Evolutionary conservation across 208 protist genomes (phyloP).

Genomic region (Leishmania martiniquensis): DNA sequence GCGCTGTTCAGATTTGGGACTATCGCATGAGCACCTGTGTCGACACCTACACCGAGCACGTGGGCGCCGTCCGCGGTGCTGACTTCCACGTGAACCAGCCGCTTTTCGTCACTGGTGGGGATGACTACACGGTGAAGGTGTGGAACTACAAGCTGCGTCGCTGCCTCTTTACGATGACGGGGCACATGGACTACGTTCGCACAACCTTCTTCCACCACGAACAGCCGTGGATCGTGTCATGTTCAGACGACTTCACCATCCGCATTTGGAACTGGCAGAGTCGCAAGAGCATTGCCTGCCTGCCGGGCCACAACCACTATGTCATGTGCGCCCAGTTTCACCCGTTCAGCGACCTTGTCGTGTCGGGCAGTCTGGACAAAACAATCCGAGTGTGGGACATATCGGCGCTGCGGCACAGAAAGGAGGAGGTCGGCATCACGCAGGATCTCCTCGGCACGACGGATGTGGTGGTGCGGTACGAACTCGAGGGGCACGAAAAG

Average conservation of each 20-base stretch:
- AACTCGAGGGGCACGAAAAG: constrained; percentile 98
- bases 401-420: constrained; percentile 79
- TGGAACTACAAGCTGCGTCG: constrained; percentile 99
- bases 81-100: constrained; percentile 99
- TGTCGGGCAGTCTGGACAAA: constrained; percentile 99
- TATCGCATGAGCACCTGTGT: constrained; percentile 98
- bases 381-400: constrained; percentile 99
- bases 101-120: constrained; percentile 98
- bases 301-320: constrained; percentile 98
- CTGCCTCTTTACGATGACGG: constrained; percentile 97
- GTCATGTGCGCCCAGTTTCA: constrained; percentile 99
- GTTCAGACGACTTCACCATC: constrained; percentile 99
- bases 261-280: constrained; percentile 99
- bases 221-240: constrained; percentile 98
- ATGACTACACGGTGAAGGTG: constrained; percentile 99
- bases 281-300: constrained; percentile 92
- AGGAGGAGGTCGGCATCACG: constrained; percentile 63
- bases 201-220: constrained; percentile 97
- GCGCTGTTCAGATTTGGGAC: constrained; percentile 99
- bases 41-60: constrained; percentile 97
- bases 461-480: constrained; percentile 94
- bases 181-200: constrained; percentile 99
- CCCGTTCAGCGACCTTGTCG: constrained; percentile 94
- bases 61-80: constrained; percentile 95
- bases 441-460: constrained; percentile 95